Percentiles rank a stretch among this genome's conserved stretches.
Evolutionary conservation across 345 rosid species (phyloP).

Genomic region (Cardamine chenopodiifolia): DNA sequence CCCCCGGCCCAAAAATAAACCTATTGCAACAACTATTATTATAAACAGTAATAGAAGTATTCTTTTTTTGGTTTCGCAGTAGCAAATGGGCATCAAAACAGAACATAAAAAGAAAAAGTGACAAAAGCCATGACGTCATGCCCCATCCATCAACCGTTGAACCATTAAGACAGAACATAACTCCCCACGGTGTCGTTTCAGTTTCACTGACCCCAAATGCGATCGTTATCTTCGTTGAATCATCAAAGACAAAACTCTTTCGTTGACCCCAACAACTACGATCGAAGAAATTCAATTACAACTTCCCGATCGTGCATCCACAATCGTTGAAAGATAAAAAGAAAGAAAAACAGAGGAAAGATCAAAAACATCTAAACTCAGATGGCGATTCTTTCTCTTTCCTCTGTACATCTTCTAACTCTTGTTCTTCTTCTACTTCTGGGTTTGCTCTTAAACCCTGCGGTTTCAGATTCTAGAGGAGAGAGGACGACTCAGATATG

Average conservation of each 20-base stretch:
- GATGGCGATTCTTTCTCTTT: conserved; percentile 27
- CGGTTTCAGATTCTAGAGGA: conserved; percentile 75
- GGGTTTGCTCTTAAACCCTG: conserved; percentile 39
- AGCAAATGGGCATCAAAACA: background rate
- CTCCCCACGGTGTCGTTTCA: background rate
- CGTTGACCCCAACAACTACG: conserved; percentile 37
- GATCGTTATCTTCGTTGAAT: conserved; percentile 24
- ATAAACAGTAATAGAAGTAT: no score
- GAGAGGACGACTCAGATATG: conserved; percentile 57
- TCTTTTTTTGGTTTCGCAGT: background rate
- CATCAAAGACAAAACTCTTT: conserved; percentile 18
- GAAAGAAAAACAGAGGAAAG: conserved; percentile 6
- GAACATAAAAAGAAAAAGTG: background rate
- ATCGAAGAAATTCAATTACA: background rate
- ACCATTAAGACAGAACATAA: conserved; percentile 4
- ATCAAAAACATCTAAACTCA: conserved; percentile 9
- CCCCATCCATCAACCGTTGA: background rate
- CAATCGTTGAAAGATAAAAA: background rate
- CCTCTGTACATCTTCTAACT: background rate
- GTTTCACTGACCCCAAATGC: background rate
- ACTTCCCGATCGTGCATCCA: background rate
- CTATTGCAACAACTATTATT: no score
- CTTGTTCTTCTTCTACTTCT: conserved; percentile 29
- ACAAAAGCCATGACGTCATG: conserved; percentile 25
- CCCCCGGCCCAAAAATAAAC: background rate